Evolutionary conservation across 2,329 filamentous ascomycete species (phyloP), one percentile per base, ranked within the genome.

Genomic region (Dryadomyces quercivorus): DNA sequence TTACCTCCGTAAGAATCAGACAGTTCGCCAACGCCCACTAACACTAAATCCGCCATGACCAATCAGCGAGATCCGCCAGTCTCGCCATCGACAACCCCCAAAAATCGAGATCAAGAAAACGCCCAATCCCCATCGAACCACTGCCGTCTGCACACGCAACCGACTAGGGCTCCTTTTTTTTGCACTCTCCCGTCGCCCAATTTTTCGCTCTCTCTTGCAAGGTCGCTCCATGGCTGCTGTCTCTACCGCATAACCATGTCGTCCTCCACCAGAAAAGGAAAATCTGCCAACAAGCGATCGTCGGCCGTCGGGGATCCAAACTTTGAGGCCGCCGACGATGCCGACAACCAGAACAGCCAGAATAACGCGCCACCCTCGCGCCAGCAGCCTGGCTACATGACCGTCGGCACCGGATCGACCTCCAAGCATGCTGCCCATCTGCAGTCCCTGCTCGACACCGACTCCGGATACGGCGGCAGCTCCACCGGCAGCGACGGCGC

Each of bases 401-500:
- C 88, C 5, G 88, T 96, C 51, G 92, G 92, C 56, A 82, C 77
- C 60, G 91, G 91, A 53, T 83, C 84, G 54, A 83, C 86, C 21
- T 91, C 91, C 20, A 83, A 89, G 64, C 88, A 88, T 66, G 91
- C 89, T 42, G 80, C 86, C 34, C 84, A 84, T 54, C 75, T 97
- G 43, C 88, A 93, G 69, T 82, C 84, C 18, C 80, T 94, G 62
- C 74, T 97, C 54, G 88, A 95, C 58, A 75, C 82, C 56, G 93
- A 98, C 67, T 97, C 92, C 18, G 93, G 92, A 7, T 97, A 97
- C 65, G 91, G 89, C 54, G 86, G 86, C 47, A 95, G 88, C 66
- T 76, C 86, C 51, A 74, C 79, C 34, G 84, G 82, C 57, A 86
- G 86, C 52, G 78, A 78, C 47, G 51, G 56, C 16, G 18, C 15